Base-by-base conservation (phyloP, 805 yeast genomes). In the Nakazawaea peltata region DNA sequence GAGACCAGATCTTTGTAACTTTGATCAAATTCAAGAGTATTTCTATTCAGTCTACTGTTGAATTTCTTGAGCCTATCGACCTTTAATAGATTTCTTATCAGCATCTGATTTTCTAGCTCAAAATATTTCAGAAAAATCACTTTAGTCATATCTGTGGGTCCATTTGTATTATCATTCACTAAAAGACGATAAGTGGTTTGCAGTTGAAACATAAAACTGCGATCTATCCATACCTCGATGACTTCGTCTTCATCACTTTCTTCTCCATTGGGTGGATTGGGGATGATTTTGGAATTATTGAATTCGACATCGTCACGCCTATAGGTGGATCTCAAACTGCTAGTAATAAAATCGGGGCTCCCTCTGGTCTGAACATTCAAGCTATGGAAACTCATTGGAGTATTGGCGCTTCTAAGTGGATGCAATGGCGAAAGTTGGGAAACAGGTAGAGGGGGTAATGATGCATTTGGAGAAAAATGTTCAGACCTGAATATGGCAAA, bases 151-250 rank as follows among this genome's bases (percentile, higher is more conserved):
- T 40, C 22, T 9, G 43, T 34, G 51, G 50, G 46, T 13, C 46
- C 45, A 9, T 38, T 33, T 1, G 41, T 36, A 54, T 56, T 6
- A 45, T 32, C 15, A 50, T 32, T 4, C 47, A 42, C 28, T 47
- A 50, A 32, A 48, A 56, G 2, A 10, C 13, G 21, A 8, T 10
- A 32, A 3, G 63, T 57, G 26, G 53, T 32, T 17, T 46, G 30
- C 3, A 61, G 62, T 38, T 53, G 56, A 18, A 46, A 42, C 22
- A 46, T 46, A 33, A 59, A 37, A 17, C 54, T 43, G 14, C 57
- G 55, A 38, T 57, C 60, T 18, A 59, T 51, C 64, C 63, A 59
- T 11, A 58, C 41, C 26, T 49, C 38, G n/a, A 22, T 26, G 5
- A 18, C 29, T 16, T 29, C 30, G 6, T 34, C 34, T 11, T 35